Evolutionary conservation across 192 early-diverging fungal genomes (phyloP), one percentile per base, ranked within the genome.

Genomic region (Geranomyces variabilis): DNA sequence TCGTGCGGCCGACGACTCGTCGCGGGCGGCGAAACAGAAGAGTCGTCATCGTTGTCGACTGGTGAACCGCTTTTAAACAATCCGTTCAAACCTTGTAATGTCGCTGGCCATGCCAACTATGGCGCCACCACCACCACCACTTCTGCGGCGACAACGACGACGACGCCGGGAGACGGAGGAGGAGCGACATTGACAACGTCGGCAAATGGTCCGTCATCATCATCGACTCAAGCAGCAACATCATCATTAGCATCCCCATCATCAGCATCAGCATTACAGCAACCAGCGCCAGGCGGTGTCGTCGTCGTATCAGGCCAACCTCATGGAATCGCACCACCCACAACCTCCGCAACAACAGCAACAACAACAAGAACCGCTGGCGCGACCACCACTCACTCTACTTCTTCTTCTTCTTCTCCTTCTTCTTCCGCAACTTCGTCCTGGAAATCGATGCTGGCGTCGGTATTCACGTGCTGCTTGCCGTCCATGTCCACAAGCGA

Each of bases 401-500:
- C n/a, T n/a, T n/a, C n/a, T n/a, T n/a, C n/a, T n/a, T n/a, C n/a
- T n/a, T n/a, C n/a, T n/a, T n/a, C n/a, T n/a, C n/a, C n/a, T n/a
- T n/a, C n/a, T n/a, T n/a, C n/a, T n/a, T n/a, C n/a, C n/a, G n/a
- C n/a, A n/a, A n/a, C n/a, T 53, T 53, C 51, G 3, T 24, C n/a
- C 4, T 53, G 51, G 51, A 53, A 53, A 26, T 4, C 51, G 51
- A 53, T 53, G 51, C 51, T 53, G 51, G 51, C 51, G 29, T 64
- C 63, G 17, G 34, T 64, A 17, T 64, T 64, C 41, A 43, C 63
- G 21, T 64, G 63, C 63, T 64, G 63, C 43, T 41, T n/a, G 15
- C 43, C 63, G 4, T 12, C 34, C 2, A 29, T 29, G 12, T n/a
- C 63, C 33, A 31, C 34, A 21, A 24, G n/a, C 44, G 63, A n/a